A percentile compares a stretch with the other conserved stretches of the same genome.
phyloP scores from a whole-genome alignment of 192 early-diverging fungal species.

The Coemansia sp. region DNA sequence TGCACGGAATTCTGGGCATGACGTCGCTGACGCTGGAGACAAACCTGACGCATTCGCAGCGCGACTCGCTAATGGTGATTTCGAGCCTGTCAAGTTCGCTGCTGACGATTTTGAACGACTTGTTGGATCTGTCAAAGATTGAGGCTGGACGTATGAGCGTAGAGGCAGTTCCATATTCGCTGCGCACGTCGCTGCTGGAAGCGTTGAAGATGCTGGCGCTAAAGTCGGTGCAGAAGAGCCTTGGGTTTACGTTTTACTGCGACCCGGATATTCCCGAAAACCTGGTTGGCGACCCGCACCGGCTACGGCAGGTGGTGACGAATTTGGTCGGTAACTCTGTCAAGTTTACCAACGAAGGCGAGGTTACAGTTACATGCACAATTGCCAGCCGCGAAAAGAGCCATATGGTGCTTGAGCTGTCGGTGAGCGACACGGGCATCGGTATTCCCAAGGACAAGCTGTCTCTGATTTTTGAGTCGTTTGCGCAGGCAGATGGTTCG shows the following conservation, averaged over 20 bases:
- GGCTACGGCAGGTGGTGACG: constrained; percentile 76
- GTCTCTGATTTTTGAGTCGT: constrained; percentile 75
- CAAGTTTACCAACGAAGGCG: constrained; percentile 79
- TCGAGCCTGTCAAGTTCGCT: constrained; percentile 69
- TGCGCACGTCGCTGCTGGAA: constrained; percentile 61
- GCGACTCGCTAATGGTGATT: constrained; percentile 79
- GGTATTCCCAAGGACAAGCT: constrained; percentile 80
- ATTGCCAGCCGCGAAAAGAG: constrained; percentile 37
- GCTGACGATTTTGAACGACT: constrained; percentile 77
- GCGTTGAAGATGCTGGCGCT: constrained; percentile 71
- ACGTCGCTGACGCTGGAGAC: constrained; percentile 72
- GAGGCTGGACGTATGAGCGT: constrained; percentile 82
- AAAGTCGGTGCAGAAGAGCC: constrained; percentile 72
- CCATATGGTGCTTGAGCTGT: constrained; percentile 62
- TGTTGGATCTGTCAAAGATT: constrained; percentile 83
- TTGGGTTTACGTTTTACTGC: constrained; percentile 66
- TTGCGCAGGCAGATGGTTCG: constrained; percentile 79
- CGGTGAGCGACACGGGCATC: constrained; percentile 80
- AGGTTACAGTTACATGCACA: constrained; percentile 61
- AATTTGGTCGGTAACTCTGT: constrained; percentile 84
- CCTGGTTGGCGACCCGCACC: constrained; percentile 71
- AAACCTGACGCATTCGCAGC: constrained; percentile 75
- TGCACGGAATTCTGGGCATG: constrained; percentile 82
- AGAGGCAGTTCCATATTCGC: constrained; percentile 68
- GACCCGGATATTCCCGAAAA: constrained; percentile 69